Percentiles rank a stretch among this genome's conserved stretches.
Evolutionary conservation across 495 filamentous ascomycete species (phyloP).

Genomic region (Aspergillus kassunensis): DNA sequence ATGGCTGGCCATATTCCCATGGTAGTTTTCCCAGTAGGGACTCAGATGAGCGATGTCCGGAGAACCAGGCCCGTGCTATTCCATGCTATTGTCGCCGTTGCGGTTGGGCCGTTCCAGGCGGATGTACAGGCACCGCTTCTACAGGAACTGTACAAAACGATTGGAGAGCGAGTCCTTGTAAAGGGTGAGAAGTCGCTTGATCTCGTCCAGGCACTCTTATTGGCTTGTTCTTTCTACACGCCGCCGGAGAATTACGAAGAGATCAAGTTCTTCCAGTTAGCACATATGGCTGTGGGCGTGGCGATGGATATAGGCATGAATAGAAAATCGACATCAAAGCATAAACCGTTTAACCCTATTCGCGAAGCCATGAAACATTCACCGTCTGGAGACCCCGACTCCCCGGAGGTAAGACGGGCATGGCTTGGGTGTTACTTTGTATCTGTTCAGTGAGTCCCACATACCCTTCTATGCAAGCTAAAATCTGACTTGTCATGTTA

Average conservation of each 20-base stretch:
- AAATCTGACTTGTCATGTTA: constrained; percentile 49
- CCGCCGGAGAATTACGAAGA: constrained; percentile 81
- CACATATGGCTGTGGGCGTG: constrained; percentile 79
- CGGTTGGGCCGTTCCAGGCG: constrained; percentile 59
- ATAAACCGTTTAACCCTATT: constrained; percentile 26
- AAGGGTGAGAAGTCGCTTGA: constrained; percentile 82
- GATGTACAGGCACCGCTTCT: constrained; percentile 57
- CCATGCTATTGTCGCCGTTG: constrained; percentile 68
- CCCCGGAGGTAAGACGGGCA: constrained; percentile 68
- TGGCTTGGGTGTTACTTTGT: constrained; percentile 84
- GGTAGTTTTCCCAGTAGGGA: constrained; percentile 68
- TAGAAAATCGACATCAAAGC: constrained; percentile 28
- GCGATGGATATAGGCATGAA: constrained; percentile 85
- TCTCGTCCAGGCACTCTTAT: constrained; percentile 73
- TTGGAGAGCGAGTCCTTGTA: constrained; percentile 71
- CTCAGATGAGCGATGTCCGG: constrained; percentile 63
- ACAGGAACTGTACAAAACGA: constrained; percentile 64
- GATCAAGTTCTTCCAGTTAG: constrained; percentile 85
- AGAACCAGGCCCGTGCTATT: constrained; percentile 74
- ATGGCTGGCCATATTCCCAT: constrained; percentile 72
- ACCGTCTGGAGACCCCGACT: constrained; percentile 54
- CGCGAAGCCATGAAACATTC: constrained; percentile 38
- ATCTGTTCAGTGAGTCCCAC: constrained; percentile 46
- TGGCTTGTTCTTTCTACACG: constrained; percentile 75
- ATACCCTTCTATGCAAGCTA: neutral